phyloP scores from a whole-genome alignment of 192 early-diverging fungal species.

The Mortierella hygrophila region DNA sequence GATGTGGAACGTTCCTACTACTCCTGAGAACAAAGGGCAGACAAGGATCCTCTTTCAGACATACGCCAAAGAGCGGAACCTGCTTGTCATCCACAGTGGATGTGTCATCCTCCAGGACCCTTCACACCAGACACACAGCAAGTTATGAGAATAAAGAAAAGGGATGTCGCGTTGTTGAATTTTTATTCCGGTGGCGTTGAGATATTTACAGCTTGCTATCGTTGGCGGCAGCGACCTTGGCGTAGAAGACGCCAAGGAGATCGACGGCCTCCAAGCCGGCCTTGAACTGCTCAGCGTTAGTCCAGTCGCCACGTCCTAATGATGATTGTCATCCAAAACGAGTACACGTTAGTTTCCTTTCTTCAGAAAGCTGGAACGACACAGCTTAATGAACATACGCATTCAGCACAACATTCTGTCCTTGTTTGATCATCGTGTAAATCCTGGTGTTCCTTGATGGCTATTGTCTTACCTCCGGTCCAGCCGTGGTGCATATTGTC shows the following conservation, averaged over 20 bases:
- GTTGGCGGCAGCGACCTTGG: conserved; percentile 25
- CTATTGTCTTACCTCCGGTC: conserved; percentile 36
- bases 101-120: conserved; percentile 54
- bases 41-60: conserved; percentile 64
- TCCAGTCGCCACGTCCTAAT: conserved; percentile 42
- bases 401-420: too few species aligned
- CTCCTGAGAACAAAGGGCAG: conserved; percentile 39
- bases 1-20: conserved; percentile 74
- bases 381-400: background rate
- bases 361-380: background rate
- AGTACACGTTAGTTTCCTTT: background rate
- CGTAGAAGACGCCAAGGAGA: conserved; percentile 38
- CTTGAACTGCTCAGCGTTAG: conserved; percentile 7
- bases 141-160: background rate
- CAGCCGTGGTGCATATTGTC: conserved; percentile 47
- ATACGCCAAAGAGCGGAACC: conserved; percentile 66
- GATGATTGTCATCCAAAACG: background rate
- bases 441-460: background rate
- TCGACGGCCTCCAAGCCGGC: conserved; percentile 38
- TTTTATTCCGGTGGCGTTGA: background rate
- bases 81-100: conserved; percentile 68
- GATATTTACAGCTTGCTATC: conserved; percentile 36
- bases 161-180: background rate
- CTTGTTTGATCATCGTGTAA: background rate
- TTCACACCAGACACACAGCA: background rate